A percentile compares a stretch with the other conserved stretches of the same genome.
phyloP scores from a whole-genome alignment of 2,329 filamentous ascomycete species.

The Xylariaceae sp. region DNA sequence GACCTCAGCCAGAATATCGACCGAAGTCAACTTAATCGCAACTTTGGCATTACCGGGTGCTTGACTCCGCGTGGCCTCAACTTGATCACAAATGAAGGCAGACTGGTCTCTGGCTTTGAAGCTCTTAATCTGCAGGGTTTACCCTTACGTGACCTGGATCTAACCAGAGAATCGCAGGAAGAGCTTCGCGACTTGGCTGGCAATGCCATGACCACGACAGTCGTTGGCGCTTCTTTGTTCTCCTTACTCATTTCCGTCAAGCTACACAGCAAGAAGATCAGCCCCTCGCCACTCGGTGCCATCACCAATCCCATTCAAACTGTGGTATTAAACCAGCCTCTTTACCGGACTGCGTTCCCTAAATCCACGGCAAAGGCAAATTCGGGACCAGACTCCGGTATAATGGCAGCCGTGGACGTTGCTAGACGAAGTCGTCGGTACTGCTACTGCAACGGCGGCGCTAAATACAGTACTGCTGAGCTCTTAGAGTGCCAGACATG shows the following conservation, averaged over 20 bases:
- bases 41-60: slow-evolving; percentile 58
- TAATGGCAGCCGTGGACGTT: slow-evolving; percentile 17
- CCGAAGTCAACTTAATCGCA: slow-evolving; percentile 42
- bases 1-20: slow-evolving; percentile 73
- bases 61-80: slow-evolving; percentile 61
- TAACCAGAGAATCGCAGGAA: slow-evolving; percentile 57
- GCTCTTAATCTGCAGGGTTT: slow-evolving; percentile 63
- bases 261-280: neutral
- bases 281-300: neutral
- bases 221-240: slow-evolving; percentile 60
- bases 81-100: slow-evolving; percentile 55
- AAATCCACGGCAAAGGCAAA: neutral
- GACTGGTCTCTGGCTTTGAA: slow-evolving; percentile 58
- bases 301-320: neutral
- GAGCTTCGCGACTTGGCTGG: slow-evolving; percentile 67
- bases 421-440: slow-evolving; percentile 28
- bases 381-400: slow-evolving; percentile 1
- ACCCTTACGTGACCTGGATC: slow-evolving; percentile 54
- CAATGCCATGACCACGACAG: slow-evolving; percentile 74
- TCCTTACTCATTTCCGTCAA: slow-evolving; percentile 46
- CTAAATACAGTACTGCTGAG: slow-evolving; percentile 28
- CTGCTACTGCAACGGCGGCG: slow-evolving; percentile 34
- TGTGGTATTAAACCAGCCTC: slow-evolving; percentile 3
- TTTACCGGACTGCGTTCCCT: slow-evolving; percentile 5
- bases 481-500: slow-evolving; percentile 33